phyloP scores from a whole-genome alignment of 352 stramenopile genomes.

The Peronospora belbahrii region DNA sequence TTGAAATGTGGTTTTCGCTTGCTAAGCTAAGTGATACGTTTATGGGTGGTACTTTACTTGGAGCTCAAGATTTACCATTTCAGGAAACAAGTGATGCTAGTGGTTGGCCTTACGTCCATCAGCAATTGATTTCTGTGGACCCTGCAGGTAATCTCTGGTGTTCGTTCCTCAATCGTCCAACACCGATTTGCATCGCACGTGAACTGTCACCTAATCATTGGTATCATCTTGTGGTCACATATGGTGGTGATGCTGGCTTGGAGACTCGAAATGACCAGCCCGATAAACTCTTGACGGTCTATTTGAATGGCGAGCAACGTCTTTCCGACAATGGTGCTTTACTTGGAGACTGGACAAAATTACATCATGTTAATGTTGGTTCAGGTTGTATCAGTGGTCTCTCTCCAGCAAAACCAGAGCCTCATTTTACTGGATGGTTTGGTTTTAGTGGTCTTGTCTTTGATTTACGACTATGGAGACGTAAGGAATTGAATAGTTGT shows the following conservation, averaged over 20 bases:
- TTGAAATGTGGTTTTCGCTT: slow-evolving; percentile 67
- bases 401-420: slow-evolving; percentile 37
- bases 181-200: slow-evolving; percentile 38
- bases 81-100: slow-evolving; percentile 30
- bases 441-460: slow-evolving; percentile 60
- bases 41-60: slow-evolving; percentile 50
- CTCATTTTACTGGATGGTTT: slow-evolving; percentile 63
- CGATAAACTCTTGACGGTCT: slow-evolving; percentile 33
- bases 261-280: slow-evolving; percentile 22
- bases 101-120: slow-evolving; percentile 49
- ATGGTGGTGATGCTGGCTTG: slow-evolving; percentile 21
- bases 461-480: slow-evolving; percentile 48
- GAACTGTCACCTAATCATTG: slow-evolving; percentile 49
- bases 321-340: slow-evolving; percentile 29
- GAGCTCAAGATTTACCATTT: slow-evolving; percentile 46
- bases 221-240: slow-evolving; percentile 65
- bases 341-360: slow-evolving; percentile 37
- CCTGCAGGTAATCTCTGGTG: slow-evolving; percentile 50
- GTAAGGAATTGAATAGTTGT: slow-evolving; percentile 32
- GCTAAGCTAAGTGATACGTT: slow-evolving; percentile 45
- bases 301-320: slow-evolving; percentile 54
- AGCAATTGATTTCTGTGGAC: slow-evolving; percentile 56
- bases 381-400: slow-evolving; percentile 57
- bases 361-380: slow-evolving; percentile 49
- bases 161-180: slow-evolving; percentile 39